Evolutionary conservation across 331 rosid species (phyloP).

Genomic region (Quercus phellos): DNA sequence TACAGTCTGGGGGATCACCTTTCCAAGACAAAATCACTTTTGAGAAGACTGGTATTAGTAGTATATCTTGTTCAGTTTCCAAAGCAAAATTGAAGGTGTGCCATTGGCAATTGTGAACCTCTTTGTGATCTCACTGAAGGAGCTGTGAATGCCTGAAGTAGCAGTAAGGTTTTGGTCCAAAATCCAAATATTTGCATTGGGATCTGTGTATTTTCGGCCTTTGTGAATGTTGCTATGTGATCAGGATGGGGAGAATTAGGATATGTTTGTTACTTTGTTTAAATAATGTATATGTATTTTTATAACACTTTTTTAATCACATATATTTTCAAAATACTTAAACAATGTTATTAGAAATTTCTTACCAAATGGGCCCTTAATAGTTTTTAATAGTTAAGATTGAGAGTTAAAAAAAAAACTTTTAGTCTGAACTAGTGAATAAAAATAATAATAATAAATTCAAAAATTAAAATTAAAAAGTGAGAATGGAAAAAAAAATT

Average conservation of each 20-base stretch:
- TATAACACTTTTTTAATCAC: accelerated
- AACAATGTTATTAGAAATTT: accelerated
- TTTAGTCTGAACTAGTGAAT: no score
- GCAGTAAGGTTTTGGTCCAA: neutral
- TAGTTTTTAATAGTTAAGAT: no score
- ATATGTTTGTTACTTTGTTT: accelerated
- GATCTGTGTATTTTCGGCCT: neutral
- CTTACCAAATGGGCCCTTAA: accelerated
- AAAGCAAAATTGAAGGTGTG: neutral
- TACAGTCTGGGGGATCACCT: neutral
- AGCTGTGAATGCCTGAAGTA: neutral
- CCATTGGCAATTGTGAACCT: neutral
- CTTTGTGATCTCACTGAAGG: neutral
- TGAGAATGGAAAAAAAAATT: no score
- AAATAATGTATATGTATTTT: no score
- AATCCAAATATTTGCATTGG: neutral
- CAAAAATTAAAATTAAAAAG: no score
- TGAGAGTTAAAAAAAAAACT: no score
- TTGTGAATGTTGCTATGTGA: neutral
- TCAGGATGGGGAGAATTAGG: no score
- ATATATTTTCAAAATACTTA: no score
- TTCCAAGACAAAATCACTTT: neutral
- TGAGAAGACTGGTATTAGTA: neutral
- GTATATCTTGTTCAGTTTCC: neutral
- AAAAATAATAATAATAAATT: no score